Percentiles rank a stretch among this genome's conserved stretches.
Conservation (phyloP, 2,329 filamentous ascomycete genomes). For the Dissoconium aciculare region DNA sequence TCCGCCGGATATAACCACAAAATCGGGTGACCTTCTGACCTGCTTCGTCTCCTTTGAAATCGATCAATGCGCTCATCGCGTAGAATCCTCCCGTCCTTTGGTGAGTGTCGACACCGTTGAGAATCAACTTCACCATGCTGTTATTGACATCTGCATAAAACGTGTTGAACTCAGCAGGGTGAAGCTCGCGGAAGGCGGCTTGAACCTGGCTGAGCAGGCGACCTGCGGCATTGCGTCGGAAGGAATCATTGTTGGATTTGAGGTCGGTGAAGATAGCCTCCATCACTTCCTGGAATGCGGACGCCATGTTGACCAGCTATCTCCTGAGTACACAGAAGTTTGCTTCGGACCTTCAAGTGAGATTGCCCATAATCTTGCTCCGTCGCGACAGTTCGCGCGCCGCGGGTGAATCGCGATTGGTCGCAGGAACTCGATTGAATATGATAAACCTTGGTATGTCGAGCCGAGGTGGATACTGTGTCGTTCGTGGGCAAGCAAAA, state of each 20-base stretch:
- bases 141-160: conserved; percentile 52
- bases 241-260: conserved; percentile 16
- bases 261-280: conserved; percentile 21
- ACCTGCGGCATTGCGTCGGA: conserved; percentile 17
- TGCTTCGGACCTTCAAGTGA: too few species aligned
- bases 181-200: conserved; percentile 44
- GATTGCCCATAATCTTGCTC: too few species aligned
- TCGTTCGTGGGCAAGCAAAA: too few species aligned
- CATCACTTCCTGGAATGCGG: conserved; percentile 19
- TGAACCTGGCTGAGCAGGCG: conserved; percentile 20
- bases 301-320: conserved; percentile 17
- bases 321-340: too few species aligned
- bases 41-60: conserved; percentile 89
- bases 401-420: too few species aligned
- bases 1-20: conserved; percentile 72
- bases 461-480: too few species aligned
- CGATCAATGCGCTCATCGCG: conserved; percentile 81
- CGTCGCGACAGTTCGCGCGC: too few species aligned
- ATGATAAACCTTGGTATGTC: too few species aligned
- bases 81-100: conserved; percentile 86
- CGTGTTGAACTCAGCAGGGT: conserved; percentile 60
- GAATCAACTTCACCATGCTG: conserved; percentile 57
- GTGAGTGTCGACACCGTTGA: conserved; percentile 70
- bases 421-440: too few species aligned
- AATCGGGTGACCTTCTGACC: conserved; percentile 91